Conservation (phyloP, 2,329 filamentous ascomycete genomes). For the Annulohypoxylon truncatum region DNA sequence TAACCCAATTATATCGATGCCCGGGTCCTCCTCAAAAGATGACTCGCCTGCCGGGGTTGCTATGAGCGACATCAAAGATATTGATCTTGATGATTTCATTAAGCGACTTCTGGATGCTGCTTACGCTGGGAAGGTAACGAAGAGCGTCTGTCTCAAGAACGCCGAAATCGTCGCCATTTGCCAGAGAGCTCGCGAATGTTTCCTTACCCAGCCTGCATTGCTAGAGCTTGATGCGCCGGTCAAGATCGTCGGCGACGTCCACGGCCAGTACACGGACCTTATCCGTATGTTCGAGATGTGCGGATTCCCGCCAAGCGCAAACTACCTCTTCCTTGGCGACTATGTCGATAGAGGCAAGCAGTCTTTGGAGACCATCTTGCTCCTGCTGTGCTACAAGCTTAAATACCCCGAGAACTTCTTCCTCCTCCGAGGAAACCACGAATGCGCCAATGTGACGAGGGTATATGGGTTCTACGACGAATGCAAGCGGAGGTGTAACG, state of each 20-base stretch:
- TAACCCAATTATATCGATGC: constrained; percentile 67
- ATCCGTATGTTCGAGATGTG: constrained; percentile 99
- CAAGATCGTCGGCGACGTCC: constrained; percentile 97
- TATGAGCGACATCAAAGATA: constrained; percentile 90
- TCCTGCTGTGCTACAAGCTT: constrained; percentile 95
- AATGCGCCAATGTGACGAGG: constrained; percentile 94
- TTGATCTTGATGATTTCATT: constrained; percentile 97
- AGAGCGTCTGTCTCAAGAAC: constrained; percentile 96
- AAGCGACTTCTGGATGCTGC: constrained; percentile 92
- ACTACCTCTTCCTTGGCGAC: constrained; percentile 94
- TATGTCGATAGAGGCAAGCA: constrained; percentile 98
- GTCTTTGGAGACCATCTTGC: constrained; percentile 91
- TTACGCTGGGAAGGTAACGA: constrained; percentile 96
- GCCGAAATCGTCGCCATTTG: constrained; percentile 97
- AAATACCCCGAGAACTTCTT: constrained; percentile 99
- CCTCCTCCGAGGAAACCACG: constrained; percentile 91
- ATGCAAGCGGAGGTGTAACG: constrained; percentile 94
- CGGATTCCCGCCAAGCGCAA: constrained; percentile 90
- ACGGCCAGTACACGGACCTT: constrained; percentile 95
- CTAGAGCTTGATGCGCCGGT: constrained; percentile 93
- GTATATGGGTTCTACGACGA: constrained; percentile 99
- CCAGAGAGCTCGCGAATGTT: constrained; percentile 85
- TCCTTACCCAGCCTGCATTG: constrained; percentile 90
- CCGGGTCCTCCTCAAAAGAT: constrained; percentile 49
- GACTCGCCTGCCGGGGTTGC: constrained; percentile 72